Evolutionary conservation across 345 rosid genomes (phyloP).

Genomic region (Syzygium jambos): DNA sequence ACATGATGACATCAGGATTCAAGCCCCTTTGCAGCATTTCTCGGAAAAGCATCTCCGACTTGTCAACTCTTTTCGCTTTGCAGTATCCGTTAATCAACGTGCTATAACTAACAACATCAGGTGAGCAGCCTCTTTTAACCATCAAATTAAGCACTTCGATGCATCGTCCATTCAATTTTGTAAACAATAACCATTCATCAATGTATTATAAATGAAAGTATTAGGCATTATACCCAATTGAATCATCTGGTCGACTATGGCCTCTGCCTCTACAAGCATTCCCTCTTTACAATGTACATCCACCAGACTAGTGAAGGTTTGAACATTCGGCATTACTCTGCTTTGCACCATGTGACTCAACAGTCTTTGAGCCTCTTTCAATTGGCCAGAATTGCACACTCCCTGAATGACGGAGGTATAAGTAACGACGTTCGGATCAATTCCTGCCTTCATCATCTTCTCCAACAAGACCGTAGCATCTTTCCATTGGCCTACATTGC

Average conservation of each 20-base stretch:
- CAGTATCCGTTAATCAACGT: neutral
- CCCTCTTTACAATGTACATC: neutral
- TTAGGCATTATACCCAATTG: neutral
- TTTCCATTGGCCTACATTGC: neutral
- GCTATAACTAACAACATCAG: accelerated
- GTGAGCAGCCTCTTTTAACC: neutral
- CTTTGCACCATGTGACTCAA: neutral
- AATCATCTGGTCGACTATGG: neutral
- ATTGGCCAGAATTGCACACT: neutral
- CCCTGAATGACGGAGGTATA: neutral
- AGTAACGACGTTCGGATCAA: accelerated
- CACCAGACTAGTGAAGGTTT: neutral
- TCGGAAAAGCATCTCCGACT: neutral
- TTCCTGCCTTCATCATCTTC: neutral
- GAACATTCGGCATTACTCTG: neutral
- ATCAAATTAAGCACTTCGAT: neutral
- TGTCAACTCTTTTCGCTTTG: neutral
- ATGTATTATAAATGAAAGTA: neutral
- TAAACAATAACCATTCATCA: neutral
- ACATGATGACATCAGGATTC: neutral
- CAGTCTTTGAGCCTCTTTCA: neutral
- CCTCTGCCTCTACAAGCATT: neutral
- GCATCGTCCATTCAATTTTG: neutral
- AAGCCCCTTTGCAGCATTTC: neutral
- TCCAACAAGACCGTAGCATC: neutral